Evolutionary conservation across 2,329 filamentous ascomycete genomes (phyloP), one percentile per base, ranked within the genome.

Genomic region (Trichophyton benhamiae): DNA sequence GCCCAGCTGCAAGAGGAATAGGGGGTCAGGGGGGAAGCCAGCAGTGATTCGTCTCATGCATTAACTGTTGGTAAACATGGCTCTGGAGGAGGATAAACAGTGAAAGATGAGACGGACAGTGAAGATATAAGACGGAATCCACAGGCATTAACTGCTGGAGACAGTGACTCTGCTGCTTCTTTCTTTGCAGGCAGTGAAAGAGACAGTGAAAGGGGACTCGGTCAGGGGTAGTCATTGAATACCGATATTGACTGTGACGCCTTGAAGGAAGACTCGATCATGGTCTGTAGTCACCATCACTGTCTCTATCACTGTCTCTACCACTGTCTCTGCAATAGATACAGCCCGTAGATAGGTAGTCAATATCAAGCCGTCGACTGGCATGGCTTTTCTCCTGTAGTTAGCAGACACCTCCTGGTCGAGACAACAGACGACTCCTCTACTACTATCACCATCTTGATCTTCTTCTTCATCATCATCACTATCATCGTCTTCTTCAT

Each of bases 41-140:
- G 36, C 27, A 57, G 36, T 57, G 53, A 36, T 36, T 17, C 53
- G 53, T 57, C 53, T 57, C 30, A 57, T 36, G 53, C 36, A 57
- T 57, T 57, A 57, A 57, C 53, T 57, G 53, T 9, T 15, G 27
- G 53, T n/a, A 41, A 36, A 8, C 15, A 57, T 20, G 17, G 36
- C 53, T 17, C 27, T 30, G 20, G 11, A 25, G 20, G 15, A 20
- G 36, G 53, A 11, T n/a, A 2, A 38, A 20, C 36, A 41, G 53
- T 57, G 53, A 57, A 57, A 57, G 15, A 57, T 22, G 17, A 20
- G 36, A 57, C 53, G 30, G 36, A 38, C 8, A 57, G 53, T 57
- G 27, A 57, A 30, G 22, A 38, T 1, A 57, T 38, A 8, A 57
- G 53, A 57, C 53, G 53, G 36, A 55, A 57, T 27, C 20, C 11